A percentile compares a stretch with the other conserved stretches of the same genome.
Evolutionary conservation across 1,284 basidiomycete genomes (phyloP).

Genomic region (Puccinia novopanici): DNA sequence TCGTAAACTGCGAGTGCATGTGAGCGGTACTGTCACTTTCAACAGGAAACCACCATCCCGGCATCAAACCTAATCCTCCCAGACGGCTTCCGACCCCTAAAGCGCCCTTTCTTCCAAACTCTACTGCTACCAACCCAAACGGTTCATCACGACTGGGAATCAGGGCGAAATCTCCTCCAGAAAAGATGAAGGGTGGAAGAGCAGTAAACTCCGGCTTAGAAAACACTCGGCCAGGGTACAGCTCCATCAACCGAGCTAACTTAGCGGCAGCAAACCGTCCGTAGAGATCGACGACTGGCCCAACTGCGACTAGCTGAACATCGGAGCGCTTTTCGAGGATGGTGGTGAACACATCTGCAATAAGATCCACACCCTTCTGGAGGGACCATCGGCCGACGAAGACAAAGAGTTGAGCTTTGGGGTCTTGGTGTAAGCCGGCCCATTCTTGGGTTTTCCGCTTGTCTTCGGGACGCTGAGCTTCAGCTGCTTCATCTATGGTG

Average conservation of each 20-base stretch:
- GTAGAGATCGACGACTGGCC: constrained; percentile 89
- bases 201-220: constrained; percentile 92
- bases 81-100: constrained; percentile 87
- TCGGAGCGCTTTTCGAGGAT: constrained; percentile 80
- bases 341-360: constrained; percentile 86
- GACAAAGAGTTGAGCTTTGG: constrained; percentile 82
- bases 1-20: constrained; percentile 89
- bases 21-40: constrained; percentile 85
- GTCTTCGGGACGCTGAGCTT: constrained; percentile 79
- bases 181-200: constrained; percentile 86
- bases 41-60: constrained; percentile 74
- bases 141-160: constrained; percentile 86
- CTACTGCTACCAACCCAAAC: constrained; percentile 89
- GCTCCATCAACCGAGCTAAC: constrained; percentile 83
- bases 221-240: constrained; percentile 86
- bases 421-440: constrained; percentile 86
- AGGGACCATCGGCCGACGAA: constrained; percentile 96
- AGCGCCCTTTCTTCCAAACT: constrained; percentile 91
- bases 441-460: constrained; percentile 91
- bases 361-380: constrained; percentile 85
- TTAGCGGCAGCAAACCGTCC: constrained; percentile 92
- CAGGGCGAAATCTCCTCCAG: constrained; percentile 87
- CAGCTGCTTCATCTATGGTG: constrained; percentile 75
- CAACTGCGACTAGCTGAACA: constrained; percentile 82
- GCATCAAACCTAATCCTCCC: constrained; percentile 91